Percentiles rank a stretch among this genome's conserved stretches.
Conservation (phyloP, 495 filamentous ascomycete genomes). For the Cryomyces minteri region DNA sequence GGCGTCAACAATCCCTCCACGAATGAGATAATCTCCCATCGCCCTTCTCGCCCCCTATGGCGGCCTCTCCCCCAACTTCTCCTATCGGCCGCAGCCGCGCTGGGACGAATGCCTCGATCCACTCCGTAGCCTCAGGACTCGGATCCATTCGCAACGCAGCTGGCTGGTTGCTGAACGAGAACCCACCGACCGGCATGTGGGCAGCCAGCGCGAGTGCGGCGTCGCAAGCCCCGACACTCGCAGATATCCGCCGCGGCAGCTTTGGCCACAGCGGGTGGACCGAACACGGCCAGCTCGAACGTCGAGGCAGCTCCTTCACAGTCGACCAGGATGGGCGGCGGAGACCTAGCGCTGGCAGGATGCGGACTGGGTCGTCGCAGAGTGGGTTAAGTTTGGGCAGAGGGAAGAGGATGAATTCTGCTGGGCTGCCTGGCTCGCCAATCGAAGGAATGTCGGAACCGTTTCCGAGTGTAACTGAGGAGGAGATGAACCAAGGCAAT, state of each 20-base stretch:
- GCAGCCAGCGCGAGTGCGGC: slow-evolving; percentile 27
- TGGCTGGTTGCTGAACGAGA: slow-evolving; percentile 26
- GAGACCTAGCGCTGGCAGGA: too few relatives aligned
- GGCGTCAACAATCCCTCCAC: too few relatives aligned
- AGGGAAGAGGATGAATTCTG: too few relatives aligned
- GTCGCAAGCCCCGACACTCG: slow-evolving; percentile 23
- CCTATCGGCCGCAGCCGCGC: slow-evolving; percentile 4
- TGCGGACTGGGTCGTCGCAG: too few relatives aligned
- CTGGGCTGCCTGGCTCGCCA: too few relatives aligned
- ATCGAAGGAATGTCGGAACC: too few relatives aligned
- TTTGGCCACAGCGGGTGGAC: slow-evolving; percentile 24
- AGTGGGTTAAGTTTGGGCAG: too few relatives aligned
- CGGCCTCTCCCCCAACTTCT: background rate
- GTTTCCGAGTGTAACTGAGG: too few relatives aligned
- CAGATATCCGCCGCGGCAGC: slow-evolving; percentile 24
- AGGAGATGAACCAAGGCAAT: too few relatives aligned
- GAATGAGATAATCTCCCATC: too few relatives aligned
- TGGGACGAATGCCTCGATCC: slow-evolving; percentile 11
- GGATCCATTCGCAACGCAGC: slow-evolving; percentile 24
- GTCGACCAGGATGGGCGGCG: too few relatives aligned
- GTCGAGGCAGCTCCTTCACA: slow-evolving; percentile 1
- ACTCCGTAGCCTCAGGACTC: slow-evolving; percentile 13
- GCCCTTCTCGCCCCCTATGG: too few relatives aligned
- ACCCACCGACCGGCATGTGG: slow-evolving; percentile 32
- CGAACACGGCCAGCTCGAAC: slow-evolving; percentile 13